phyloP scores from a whole-genome alignment of 139 green algal genomes.

The Coelastrella sp. region DNA sequence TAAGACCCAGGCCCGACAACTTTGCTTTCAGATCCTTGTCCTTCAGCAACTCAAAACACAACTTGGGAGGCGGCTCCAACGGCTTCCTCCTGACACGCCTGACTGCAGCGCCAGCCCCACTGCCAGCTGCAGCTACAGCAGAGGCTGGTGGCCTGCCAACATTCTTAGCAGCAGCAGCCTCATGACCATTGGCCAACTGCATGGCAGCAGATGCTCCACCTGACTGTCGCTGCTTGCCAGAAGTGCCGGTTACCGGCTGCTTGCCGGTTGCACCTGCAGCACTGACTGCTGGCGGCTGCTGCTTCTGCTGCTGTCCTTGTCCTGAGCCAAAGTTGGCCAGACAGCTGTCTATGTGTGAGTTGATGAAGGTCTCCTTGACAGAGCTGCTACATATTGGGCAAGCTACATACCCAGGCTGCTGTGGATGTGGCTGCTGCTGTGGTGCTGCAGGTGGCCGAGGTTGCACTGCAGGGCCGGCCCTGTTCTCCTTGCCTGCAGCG shows the following conservation, averaged over 20 bases:
- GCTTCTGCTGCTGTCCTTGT: slow-evolving; percentile 11
- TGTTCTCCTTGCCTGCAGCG: slow-evolving; percentile 29
- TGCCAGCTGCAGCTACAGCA: neutral
- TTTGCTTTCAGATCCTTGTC: slow-evolving; percentile 50
- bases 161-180: neutral
- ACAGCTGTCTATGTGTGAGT: slow-evolving; percentile 41
- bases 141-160: neutral
- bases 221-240: neutral
- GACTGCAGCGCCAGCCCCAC: neutral
- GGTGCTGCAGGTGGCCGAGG: neutral
- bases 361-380: slow-evolving; percentile 30
- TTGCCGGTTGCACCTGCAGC: neutral
- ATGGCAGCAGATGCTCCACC: neutral
- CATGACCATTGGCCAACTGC: neutral
- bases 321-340: neutral
- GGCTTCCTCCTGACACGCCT: neutral
- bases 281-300: slow-evolving; percentile 1
- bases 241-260: neutral
- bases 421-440: slow-evolving; percentile 6
- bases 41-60: slow-evolving; percentile 51
- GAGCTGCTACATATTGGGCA: slow-evolving; percentile 46
- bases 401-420: slow-evolving; percentile 30
- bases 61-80: slow-evolving; percentile 53
- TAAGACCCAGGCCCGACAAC: slow-evolving; percentile 39
- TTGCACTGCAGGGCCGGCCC: neutral